Evolutionary conservation across 169 alveolate genomes (phyloP).

Genomic region (Plasmodium gonderi): DNA sequence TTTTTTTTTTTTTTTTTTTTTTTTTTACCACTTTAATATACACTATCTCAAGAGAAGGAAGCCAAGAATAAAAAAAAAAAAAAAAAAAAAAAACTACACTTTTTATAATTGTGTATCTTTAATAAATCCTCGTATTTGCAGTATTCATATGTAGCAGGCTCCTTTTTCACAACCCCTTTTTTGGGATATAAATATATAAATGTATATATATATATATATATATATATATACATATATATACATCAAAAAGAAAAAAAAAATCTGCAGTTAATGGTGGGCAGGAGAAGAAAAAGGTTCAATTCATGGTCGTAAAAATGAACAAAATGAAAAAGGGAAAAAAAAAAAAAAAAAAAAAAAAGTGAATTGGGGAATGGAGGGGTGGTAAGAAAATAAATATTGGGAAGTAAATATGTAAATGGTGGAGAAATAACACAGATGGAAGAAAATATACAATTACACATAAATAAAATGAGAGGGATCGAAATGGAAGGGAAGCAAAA

Average conservation of each 20-base stretch:
- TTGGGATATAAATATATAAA: too few species aligned
- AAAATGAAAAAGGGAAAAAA: not conserved
- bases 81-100: not conserved
- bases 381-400: not conserved
- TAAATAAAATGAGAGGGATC: too few species aligned
- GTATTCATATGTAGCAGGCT: too few species aligned
- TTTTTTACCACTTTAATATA: not conserved
- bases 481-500: too few species aligned
- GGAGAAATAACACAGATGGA: too few species aligned
- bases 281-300: not conserved
- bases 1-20: not conserved
- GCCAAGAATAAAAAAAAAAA: not conserved
- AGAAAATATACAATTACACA: too few species aligned
- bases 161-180: too few species aligned
- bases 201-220: too few species aligned
- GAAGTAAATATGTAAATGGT: not conserved
- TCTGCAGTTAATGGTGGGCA: too few species aligned
- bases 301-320: not conserved
- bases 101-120: too few species aligned
- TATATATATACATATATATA: too few species aligned
- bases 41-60: not conserved
- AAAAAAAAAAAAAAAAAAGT: not conserved
- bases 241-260: not conserved
- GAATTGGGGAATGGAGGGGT: not conserved
- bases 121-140: too few species aligned